Evolutionary conservation across 495 filamentous ascomycete genomes (phyloP).

Genomic region (Neohortaea acidophila): DNA sequence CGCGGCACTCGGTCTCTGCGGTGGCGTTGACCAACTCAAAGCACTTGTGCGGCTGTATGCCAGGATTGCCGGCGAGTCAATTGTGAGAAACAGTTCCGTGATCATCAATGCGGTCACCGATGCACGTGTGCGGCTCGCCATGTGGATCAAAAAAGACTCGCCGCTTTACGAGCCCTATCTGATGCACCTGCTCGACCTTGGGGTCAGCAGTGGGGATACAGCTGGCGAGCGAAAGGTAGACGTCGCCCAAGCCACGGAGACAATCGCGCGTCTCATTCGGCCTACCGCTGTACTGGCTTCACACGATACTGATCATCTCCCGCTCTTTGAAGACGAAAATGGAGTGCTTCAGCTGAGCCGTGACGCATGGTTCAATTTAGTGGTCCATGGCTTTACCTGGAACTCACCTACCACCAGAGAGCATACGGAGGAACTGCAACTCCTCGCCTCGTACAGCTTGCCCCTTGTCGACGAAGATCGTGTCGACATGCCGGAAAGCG

Average conservation of each 20-base stretch:
- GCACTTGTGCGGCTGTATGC: slow-evolving; percentile 70
- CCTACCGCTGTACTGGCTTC: slow-evolving; percentile 67
- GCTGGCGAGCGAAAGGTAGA: slow-evolving; percentile 50
- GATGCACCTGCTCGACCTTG: slow-evolving; percentile 67
- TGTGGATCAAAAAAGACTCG: slow-evolving; percentile 48
- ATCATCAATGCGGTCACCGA: slow-evolving; percentile 47
- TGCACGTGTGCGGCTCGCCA: slow-evolving; percentile 64
- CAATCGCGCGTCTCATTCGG: slow-evolving; percentile 69
- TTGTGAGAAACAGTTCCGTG: slow-evolving; percentile 45
- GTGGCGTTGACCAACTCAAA: slow-evolving; percentile 62
- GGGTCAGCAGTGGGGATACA: slow-evolving; percentile 78
- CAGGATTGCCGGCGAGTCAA: slow-evolving; percentile 53
- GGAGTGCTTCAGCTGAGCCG: slow-evolving; percentile 47
- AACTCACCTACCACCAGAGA: slow-evolving; percentile 50
- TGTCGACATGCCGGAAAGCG: slow-evolving; percentile 78
- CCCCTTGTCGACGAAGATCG: slow-evolving; percentile 71
- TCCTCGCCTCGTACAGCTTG: slow-evolving; percentile 71
- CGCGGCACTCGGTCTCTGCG: slow-evolving; percentile 57
- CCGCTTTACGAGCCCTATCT: slow-evolving; percentile 64
- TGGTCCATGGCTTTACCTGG: slow-evolving; percentile 77
- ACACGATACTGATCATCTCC: slow-evolving; percentile 38
- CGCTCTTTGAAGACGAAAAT: slow-evolving; percentile 35
- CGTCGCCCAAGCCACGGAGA: slow-evolving; percentile 59
- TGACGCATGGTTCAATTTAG: slow-evolving; percentile 95
- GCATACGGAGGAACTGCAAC: slow-evolving; percentile 54